phyloP scores from a whole-genome alignment of 352 stramenopile genomes.

The Aphanomyces cochlioides region DNA sequence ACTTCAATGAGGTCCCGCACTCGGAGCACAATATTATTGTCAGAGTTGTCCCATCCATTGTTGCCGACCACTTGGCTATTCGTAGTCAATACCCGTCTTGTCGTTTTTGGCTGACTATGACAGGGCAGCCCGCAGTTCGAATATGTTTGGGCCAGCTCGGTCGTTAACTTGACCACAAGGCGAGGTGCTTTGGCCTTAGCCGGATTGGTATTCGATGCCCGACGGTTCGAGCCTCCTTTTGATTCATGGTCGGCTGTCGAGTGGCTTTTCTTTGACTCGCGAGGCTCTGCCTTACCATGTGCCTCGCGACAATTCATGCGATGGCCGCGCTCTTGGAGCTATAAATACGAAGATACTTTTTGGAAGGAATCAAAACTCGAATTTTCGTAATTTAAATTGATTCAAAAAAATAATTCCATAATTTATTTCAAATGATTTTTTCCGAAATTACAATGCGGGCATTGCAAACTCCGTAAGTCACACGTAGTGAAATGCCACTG shows the following conservation, averaged over 20 bases:
- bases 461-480: too few species aligned
- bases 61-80: constrained; percentile 41
- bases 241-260: too few species aligned
- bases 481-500: too few species aligned
- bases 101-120: constrained; percentile 3
- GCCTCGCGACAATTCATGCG: too few species aligned
- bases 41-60: constrained; percentile 45
- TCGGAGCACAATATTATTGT: constrained; percentile 50
- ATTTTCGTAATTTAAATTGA: too few species aligned
- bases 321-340: too few species aligned
- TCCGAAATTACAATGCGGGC: too few species aligned
- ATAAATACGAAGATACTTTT: constrained; percentile 10
- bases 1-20: constrained; percentile 42
- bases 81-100: constrained; percentile 42
- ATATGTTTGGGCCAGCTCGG: constrained; percentile 37
- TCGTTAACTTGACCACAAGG: constrained; percentile 31
- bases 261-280: too few species aligned
- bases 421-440: neutral
- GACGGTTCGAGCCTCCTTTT: too few species aligned
- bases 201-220: too few species aligned
- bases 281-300: too few species aligned
- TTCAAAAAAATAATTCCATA: neutral
- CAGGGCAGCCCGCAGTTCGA: constrained; percentile 28
- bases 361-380: neutral
- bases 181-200: neutral